phyloP scores from a whole-genome alignment of 2,329 filamentous ascomycete species.

The Diplocarpon mali region DNA sequence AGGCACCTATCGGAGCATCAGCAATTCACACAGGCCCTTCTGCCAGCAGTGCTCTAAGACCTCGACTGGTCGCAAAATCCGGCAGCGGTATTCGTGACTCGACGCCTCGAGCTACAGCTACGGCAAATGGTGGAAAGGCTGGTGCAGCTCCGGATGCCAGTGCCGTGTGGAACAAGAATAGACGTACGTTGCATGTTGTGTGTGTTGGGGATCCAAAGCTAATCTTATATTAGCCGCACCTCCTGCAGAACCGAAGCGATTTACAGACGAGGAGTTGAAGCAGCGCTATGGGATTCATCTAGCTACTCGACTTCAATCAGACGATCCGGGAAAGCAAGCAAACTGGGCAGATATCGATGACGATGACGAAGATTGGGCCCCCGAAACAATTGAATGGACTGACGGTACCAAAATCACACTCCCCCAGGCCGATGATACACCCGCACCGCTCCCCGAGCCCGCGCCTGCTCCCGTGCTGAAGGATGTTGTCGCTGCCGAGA shows the following conservation, averaged over 20 bases:
- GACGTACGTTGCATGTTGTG: conserved; percentile 45
- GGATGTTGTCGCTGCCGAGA: conserved; percentile 18
- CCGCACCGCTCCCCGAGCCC: conserved; percentile 20
- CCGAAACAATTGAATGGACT: conserved; percentile 77
- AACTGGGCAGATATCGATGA: conserved; percentile 90
- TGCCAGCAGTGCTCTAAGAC: conserved; percentile 44
- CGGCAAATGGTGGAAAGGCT: conserved; percentile 44
- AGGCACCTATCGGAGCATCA: conserved; percentile 35
- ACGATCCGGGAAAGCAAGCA: conserved; percentile 62
- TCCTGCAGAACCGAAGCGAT: conserved; percentile 64
- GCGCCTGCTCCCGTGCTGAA: conserved; percentile 18
- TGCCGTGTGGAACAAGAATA: conserved; percentile 83
- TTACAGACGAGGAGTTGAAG: conserved; percentile 75
- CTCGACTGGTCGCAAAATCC: conserved; percentile 66
- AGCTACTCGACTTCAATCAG: conserved; percentile 64
- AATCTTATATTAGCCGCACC: conserved; percentile 39
- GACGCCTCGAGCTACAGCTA: conserved; percentile 32
- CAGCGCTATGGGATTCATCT: conserved; percentile 82
- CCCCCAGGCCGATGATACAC: conserved; percentile 46
- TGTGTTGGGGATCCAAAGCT: conserved; percentile 11
- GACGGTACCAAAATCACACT: conserved; percentile 77
- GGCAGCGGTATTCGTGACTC: conserved; percentile 49
- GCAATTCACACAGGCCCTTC: conserved; percentile 35
- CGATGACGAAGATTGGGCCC: conserved; percentile 79
- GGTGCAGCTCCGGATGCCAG: conserved; percentile 56